These are phyloP conservation scores for Thalassiosira mediterranea DNA, from an alignment of 352 stramenopile species.

Conservation along the genomic window DNA sequence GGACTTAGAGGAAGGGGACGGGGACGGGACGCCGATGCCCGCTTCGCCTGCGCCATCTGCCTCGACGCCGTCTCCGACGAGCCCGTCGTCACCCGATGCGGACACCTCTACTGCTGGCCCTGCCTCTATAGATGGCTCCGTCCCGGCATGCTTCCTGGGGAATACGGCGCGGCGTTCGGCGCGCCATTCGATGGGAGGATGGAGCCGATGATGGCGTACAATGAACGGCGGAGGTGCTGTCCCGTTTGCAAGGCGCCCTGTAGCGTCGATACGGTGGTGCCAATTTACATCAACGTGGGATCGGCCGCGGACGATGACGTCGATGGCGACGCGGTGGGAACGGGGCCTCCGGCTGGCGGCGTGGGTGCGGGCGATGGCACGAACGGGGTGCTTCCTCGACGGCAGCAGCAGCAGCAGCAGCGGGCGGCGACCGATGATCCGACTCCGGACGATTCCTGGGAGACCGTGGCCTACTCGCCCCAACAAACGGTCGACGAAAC, in stretches of 20 bases:
- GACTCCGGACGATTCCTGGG: no score
- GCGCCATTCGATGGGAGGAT: no score
- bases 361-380: no score
- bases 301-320: not conserved
- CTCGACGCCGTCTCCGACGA: conserved; percentile 70
- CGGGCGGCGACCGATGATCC: not conserved
- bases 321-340: no score
- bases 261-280: conserved; percentile 65
- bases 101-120: conserved; percentile 84
- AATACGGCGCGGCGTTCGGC: conserved; percentile 48
- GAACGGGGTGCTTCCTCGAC: not conserved
- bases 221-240: conserved; percentile 56
- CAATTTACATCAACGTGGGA: conserved; percentile 70
- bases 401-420: not conserved
- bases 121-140: conserved; percentile 83
- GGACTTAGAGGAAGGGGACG: no score
- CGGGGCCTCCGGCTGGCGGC: no score
- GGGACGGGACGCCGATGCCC: conserved; percentile 41
- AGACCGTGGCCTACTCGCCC: no score
- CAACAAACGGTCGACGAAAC: no score
- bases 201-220: not conserved
- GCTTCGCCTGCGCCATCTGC: conserved; percentile 82
- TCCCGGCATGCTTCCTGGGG: conserved; percentile 65
- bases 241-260: conserved; percentile 78
- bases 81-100: conserved; percentile 80